phyloP scores from a whole-genome alignment of 495 filamentous ascomycete genomes.

The Cudoniella acicularis region DNA sequence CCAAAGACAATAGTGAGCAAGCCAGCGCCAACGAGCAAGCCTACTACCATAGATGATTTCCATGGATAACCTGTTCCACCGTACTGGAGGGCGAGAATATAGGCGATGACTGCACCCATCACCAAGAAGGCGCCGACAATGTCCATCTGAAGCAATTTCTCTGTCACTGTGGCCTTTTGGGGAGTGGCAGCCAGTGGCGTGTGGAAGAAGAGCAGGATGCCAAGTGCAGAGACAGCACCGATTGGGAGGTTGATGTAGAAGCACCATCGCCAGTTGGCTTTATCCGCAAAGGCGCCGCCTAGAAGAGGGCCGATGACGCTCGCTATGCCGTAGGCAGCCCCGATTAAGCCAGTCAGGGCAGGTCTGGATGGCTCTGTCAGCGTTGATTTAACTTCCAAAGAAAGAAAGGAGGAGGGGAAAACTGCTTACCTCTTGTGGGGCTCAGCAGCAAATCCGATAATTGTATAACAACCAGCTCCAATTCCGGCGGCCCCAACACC shows the following conservation, averaged over 20 bases:
- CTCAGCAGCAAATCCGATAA: too few species aligned
- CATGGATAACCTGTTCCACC: constrained; percentile 69
- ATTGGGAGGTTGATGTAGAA: constrained; percentile 64
- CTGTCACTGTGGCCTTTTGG: background rate
- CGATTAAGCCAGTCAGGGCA: constrained; percentile 40
- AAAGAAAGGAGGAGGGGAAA: too few species aligned
- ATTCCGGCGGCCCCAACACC: constrained; percentile 45
- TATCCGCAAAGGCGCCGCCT: constrained; percentile 60
- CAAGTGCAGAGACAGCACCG: constrained; percentile 39
- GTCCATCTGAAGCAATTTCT: constrained; percentile 19
- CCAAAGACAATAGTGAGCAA: constrained; percentile 60
- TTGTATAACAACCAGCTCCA: constrained; percentile 34
- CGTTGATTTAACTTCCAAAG: constrained; percentile 34
- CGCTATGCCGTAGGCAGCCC: constrained; percentile 27
- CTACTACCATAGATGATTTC: constrained; percentile 61
- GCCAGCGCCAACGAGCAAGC: constrained; percentile 62
- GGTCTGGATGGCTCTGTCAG: constrained; percentile 40
- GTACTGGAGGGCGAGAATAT: constrained; percentile 84
- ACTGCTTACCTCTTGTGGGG: too few species aligned
- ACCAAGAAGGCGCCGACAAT: background rate
- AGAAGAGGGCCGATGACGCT: constrained; percentile 47
- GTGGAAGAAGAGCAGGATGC: constrained; percentile 41
- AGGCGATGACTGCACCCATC: constrained; percentile 56
- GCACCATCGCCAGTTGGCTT: constrained; percentile 57
- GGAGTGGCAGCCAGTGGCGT: constrained; percentile 43